Evolutionary conservation across 495 filamentous ascomycete species (phyloP).

Genomic region (Aspergillus egyptiacus): DNA sequence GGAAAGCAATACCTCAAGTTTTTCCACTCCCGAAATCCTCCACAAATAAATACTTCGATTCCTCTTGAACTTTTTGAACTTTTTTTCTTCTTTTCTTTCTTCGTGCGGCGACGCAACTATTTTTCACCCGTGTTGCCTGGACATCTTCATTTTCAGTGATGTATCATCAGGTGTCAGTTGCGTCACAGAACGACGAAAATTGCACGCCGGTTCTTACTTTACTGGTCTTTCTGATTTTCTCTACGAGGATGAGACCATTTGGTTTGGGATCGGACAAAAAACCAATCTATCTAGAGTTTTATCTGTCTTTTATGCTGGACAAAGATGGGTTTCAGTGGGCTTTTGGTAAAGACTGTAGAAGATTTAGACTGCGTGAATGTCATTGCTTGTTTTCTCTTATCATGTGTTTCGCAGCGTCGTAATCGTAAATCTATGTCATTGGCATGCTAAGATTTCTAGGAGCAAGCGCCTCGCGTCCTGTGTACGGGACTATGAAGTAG

Average conservation of each 20-base stretch:
- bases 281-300: slow-evolving; percentile 15
- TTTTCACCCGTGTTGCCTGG: slow-evolving; percentile 25
- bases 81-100: slow-evolving; percentile 43
- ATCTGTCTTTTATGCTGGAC: slow-evolving; percentile 10
- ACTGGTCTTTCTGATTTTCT: slow-evolving; percentile 41
- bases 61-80: slow-evolving; percentile 9
- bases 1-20: not conserved
- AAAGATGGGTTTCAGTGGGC: not conserved
- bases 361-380: not conserved
- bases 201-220: slow-evolving; percentile 53
- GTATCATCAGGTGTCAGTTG: slow-evolving; percentile 52
- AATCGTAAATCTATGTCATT: not conserved
- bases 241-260: slow-evolving; percentile 43
- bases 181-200: slow-evolving; percentile 56
- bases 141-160: slow-evolving; percentile 42
- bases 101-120: slow-evolving; percentile 58
- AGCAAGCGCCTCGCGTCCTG: too few relatives aligned
- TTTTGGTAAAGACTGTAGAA: not conserved
- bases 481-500: too few relatives aligned
- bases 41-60: slow-evolving; percentile 25
- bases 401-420: not conserved
- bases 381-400: not conserved
- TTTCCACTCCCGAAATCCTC: not conserved
- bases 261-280: slow-evolving; percentile 47
- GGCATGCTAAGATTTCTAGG: too few relatives aligned